Conservation (phyloP, 2,329 filamentous ascomycete species). For the Aspergillus sp. region DNA sequence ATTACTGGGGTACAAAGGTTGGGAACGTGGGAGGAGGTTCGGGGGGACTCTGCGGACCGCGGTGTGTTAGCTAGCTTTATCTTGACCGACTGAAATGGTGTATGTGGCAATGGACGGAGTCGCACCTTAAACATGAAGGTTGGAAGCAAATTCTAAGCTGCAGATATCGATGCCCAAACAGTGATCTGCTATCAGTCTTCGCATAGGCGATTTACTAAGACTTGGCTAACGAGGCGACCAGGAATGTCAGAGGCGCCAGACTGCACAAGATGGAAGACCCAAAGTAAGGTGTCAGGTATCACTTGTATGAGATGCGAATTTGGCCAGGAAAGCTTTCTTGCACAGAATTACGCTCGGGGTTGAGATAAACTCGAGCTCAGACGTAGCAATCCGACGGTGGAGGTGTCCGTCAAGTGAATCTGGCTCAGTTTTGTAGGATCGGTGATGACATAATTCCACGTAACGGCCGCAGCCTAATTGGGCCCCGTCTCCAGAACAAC, state of each 20-base stretch:
- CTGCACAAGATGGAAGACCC: background rate
- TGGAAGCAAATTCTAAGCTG: slow-evolving; percentile 20
- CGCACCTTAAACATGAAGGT: slow-evolving; percentile 26
- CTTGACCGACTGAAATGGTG: background rate
- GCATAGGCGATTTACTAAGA: slow-evolving; percentile 26
- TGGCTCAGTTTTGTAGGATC: slow-evolving; percentile 22
- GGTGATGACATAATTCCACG: slow-evolving; percentile 32
- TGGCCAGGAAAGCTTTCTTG: slow-evolving; percentile 12
- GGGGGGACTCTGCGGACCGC: slow-evolving; percentile 28
- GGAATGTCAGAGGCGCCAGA: slow-evolving; percentile 11
- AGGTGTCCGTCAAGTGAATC: slow-evolving; percentile 17
- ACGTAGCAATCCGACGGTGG: slow-evolving; percentile 20
- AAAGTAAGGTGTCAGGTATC: background rate
- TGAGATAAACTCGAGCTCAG: slow-evolving; percentile 20
- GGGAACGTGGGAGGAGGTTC: slow-evolving; percentile 25
- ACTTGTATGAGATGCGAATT: background rate
- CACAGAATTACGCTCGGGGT: slow-evolving; percentile 10
- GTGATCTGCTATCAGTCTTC: slow-evolving; percentile 29
- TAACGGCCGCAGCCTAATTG: slow-evolving; percentile 27
- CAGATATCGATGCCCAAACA: slow-evolving; percentile 24
- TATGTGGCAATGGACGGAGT: slow-evolving; percentile 1
- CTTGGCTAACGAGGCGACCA: slow-evolving; percentile 19
- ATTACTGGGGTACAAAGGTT: slow-evolving; percentile 19
- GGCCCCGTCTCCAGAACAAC: slow-evolving; percentile 10
- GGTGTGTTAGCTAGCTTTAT: slow-evolving; percentile 27